These are phyloP conservation scores for Lyophyllum atratum DNA, from an alignment of 768 basidiomycete species.

Conservation along the genomic window DNA sequence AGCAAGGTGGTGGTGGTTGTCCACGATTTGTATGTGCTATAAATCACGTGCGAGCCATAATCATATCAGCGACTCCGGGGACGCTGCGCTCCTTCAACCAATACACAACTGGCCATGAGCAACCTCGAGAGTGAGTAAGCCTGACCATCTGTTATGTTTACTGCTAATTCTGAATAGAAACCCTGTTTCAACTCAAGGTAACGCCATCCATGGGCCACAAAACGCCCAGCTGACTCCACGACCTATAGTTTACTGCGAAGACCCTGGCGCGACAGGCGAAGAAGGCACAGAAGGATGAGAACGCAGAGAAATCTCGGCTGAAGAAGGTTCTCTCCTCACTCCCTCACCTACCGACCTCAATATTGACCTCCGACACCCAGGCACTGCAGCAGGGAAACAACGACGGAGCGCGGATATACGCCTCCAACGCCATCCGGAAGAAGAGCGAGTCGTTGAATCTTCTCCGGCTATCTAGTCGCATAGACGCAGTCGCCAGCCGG, in stretches of 20 bases:
- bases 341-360: not conserved
- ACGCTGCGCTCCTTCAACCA: not conserved
- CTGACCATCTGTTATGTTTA: not conserved
- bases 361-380: constrained; percentile 42
- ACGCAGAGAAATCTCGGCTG: constrained; percentile 79
- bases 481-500: constrained; percentile 95
- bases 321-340: constrained; percentile 71
- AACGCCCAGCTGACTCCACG: not conserved
- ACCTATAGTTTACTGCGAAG: constrained; percentile 92
- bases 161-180: constrained; percentile 63
- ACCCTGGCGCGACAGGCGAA: constrained; percentile 91
- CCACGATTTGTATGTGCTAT: no score
- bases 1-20: constrained; percentile 10
- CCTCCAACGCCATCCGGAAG: constrained; percentile 97
- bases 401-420: constrained; percentile 97
- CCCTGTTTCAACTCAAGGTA: constrained; percentile 98
- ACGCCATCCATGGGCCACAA: constrained; percentile 13
- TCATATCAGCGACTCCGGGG: no score
- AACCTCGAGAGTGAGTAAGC: constrained; percentile 82
- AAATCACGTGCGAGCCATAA: constrained; percentile 15
- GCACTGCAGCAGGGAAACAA: constrained; percentile 95
- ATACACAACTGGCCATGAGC: constrained; percentile 53
- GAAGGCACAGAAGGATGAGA: constrained; percentile 97
- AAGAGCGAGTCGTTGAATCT: constrained; percentile 94
- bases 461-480: constrained; percentile 83